Conservation (phyloP, 805 yeast genomes). For the Lipomyces spencermartinsiae region DNA sequence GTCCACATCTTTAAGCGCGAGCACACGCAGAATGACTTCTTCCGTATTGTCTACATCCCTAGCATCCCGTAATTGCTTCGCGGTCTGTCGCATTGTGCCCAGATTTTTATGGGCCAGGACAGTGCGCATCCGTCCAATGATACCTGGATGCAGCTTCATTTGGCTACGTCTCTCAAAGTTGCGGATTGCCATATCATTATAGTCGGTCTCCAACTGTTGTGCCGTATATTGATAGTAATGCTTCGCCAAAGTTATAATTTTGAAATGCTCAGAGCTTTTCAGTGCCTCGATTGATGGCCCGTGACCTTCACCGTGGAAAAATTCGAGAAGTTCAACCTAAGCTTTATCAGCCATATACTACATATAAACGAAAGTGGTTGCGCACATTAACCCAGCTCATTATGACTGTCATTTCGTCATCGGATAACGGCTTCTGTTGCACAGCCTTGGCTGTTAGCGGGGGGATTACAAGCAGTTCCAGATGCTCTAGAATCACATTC, state of each 20-base stretch:
- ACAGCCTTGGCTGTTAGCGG: slow-evolving; percentile 55
- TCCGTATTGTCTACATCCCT: slow-evolving; percentile 57
- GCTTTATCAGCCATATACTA: not conserved
- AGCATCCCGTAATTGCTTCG: slow-evolving; percentile 54
- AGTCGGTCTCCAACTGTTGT: slow-evolving; percentile 59
- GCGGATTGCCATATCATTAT: slow-evolving; percentile 63
- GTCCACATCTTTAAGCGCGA: slow-evolving; percentile 68
- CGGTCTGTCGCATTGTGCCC: slow-evolving; percentile 56
- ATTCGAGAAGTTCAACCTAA: slow-evolving; percentile 60
- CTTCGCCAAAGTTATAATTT: slow-evolving; percentile 18
- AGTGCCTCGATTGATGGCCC: slow-evolving; percentile 75
- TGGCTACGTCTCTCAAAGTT: slow-evolving; percentile 49
- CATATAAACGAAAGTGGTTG: not conserved
- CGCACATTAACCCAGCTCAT: slow-evolving; percentile 66
- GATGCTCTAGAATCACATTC: slow-evolving; percentile 70
- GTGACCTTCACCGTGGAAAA: slow-evolving; percentile 79
- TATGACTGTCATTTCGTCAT: slow-evolving; percentile 68
- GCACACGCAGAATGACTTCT: slow-evolving; percentile 72
- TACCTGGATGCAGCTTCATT: not conserved
- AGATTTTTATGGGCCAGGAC: slow-evolving; percentile 75
- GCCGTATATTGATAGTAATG: slow-evolving; percentile 61
- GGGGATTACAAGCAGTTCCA: slow-evolving; percentile 78
- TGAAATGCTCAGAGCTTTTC: slow-evolving; percentile 47
- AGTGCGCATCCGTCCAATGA: slow-evolving; percentile 47
- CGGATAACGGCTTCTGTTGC: slow-evolving; percentile 55